Conservation (phyloP, 352 stramenopile genomes). For the Lagenidium sp. region DNA sequence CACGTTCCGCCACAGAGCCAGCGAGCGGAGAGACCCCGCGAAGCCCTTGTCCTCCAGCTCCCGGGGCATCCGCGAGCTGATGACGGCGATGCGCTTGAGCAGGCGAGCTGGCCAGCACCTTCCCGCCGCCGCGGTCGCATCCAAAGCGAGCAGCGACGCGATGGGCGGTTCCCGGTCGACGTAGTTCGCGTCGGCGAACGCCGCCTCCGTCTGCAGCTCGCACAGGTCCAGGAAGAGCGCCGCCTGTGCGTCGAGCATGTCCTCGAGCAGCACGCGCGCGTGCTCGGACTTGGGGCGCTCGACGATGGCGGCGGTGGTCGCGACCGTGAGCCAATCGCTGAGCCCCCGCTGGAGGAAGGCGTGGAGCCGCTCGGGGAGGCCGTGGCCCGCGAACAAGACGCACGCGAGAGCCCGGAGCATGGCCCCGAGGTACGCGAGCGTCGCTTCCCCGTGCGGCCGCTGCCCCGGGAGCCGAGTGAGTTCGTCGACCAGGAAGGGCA, state of each 20-base stretch:
- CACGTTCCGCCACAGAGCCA: conserved; percentile 40
- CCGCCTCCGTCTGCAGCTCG: conserved; percentile 19
- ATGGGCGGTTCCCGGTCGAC: conserved; percentile 16
- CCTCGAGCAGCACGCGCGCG: conserved; percentile 12
- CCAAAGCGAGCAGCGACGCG: conserved; percentile 3
- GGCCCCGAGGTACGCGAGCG: conserved; percentile 17
- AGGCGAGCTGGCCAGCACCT: conserved; percentile 19
- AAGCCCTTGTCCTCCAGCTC: too few species aligned
- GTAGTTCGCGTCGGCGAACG: conserved; percentile 14
- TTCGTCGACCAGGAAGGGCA: conserved; percentile 19
- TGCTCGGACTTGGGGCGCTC: background rate
- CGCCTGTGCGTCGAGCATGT: conserved; percentile 37
- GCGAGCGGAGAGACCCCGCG: too few species aligned
- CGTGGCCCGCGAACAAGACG: conserved; percentile 17
- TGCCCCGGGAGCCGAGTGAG: conserved; percentile 8
- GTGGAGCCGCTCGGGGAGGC: conserved; percentile 11
- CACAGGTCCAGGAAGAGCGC: conserved; percentile 41
- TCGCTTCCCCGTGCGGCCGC: background rate
- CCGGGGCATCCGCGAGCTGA: conserved; percentile 7
- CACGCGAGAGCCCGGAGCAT: conserved; percentile 12
- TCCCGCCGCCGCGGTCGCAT: background rate
- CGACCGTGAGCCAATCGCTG: conserved; percentile 2
- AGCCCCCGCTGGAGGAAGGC: conserved; percentile 14
- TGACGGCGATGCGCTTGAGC: conserved; percentile 33
- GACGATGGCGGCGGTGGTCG: background rate